Conservation (phyloP, 805 yeast species). For the Myxozyma neotropica region DNA sequence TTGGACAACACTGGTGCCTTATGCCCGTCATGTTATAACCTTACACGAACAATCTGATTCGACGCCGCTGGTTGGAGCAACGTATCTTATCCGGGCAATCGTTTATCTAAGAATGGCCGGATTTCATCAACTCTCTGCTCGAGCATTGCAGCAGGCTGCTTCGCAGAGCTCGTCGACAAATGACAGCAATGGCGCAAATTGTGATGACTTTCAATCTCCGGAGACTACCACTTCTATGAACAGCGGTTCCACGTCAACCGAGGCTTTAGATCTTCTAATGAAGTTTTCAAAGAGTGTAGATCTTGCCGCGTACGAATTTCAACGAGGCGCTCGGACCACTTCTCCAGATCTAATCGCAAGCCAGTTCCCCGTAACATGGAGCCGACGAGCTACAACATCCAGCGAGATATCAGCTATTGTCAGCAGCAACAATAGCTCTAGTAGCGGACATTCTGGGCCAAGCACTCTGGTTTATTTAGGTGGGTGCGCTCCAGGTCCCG, state of each 20-base stretch:
- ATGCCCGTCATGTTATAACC: constrained; percentile 26
- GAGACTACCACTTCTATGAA: constrained; percentile 4
- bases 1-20: constrained; percentile 35
- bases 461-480: constrained; percentile 13
- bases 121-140: constrained; percentile 18
- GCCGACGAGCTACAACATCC: background rate
- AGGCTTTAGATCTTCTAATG: constrained; percentile 2
- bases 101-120: constrained; percentile 33
- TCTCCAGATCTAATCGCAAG: constrained; percentile 18
- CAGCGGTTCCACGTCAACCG: background rate
- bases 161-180: background rate
- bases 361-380: constrained; percentile 33
- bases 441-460: background rate
- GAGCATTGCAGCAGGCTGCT: constrained; percentile 10
- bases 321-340: constrained; percentile 24
- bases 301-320: constrained; percentile 31
- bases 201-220: constrained; percentile 7
- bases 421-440: background rate
- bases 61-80: constrained; percentile 28
- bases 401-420: background rate
- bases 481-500: constrained; percentile 25
- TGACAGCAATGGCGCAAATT: background rate
- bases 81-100: constrained; percentile 35
- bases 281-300: constrained; percentile 21
- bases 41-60: constrained; percentile 28